Evolutionary conservation across 495 filamentous ascomycete genomes (phyloP), one percentile per base, ranked within the genome.

Genomic region (Penicillium argentinense): DNA sequence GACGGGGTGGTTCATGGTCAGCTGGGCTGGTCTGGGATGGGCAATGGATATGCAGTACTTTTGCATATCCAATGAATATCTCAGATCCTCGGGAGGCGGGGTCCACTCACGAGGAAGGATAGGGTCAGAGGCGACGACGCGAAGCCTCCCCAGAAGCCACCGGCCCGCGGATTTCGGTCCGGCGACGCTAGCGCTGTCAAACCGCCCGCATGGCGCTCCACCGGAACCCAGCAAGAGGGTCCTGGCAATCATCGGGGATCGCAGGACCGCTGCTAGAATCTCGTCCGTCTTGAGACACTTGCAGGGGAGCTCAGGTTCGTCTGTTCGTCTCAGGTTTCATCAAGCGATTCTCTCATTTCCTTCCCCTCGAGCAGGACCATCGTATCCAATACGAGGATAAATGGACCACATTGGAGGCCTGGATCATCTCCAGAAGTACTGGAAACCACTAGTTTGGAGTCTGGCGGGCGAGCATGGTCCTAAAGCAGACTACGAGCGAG

Each of bases 161-260:
- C 58, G 54, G 58, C 39, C 32, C 59, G 60, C 51, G 57, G 57
- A 53, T 26, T 30, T 9, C 60, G 60, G 60, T 38, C 60, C 60
- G 60, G 54, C 11, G 11, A 21, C 36, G 40, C 43, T 58, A 63
- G 57, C 43, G 54, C 60, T 63, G 60, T 63, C 60, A 63, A 49
- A 50, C 39, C 8, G 22, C 18, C 47, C 25, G 14, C 6, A 25
- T 12, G 21, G 23, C 11, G 13, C 23, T 46, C 51, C 30, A 43
- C 28, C 9, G 12, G 14, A 40, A 33, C 48, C 53, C 47, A 29
- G 39, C 28, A 25, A 44, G 38, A 51, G 32, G 58, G 58, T 48
- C 51, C 50, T 51, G 59, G 59, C 58, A 50, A 27, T 18, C 30
- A 26, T 13, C 26, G 13, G 33, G 8, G 17, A n/a, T 24, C 13